A percentile compares a stretch with the other conserved stretches of the same genome.
phyloP scores from a whole-genome alignment of 495 filamentous ascomycete species.

The Podospora bellae-mahoneyi region DNA sequence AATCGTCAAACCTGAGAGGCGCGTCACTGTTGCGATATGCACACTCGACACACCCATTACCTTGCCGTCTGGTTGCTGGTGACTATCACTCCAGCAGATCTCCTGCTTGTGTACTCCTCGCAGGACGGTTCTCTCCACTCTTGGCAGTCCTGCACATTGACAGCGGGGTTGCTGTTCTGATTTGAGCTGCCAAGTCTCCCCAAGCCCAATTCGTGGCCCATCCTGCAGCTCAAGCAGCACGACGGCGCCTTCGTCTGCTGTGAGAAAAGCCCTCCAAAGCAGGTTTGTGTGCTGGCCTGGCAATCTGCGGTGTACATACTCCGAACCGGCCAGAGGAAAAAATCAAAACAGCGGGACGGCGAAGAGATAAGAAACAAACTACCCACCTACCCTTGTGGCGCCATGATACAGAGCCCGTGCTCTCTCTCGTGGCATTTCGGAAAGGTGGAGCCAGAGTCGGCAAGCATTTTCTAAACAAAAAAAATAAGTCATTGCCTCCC shows the following conservation, averaged over 20 bases:
- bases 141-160: background rate
- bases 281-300: background rate
- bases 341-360: background rate
- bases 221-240: slow-evolving; percentile 1
- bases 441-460: background rate
- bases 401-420: background rate
- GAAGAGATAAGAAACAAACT: background rate
- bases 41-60: background rate
- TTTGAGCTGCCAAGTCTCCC: background rate
- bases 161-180: slow-evolving; percentile 10
- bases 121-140: slow-evolving; percentile 6
- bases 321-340: too few species aligned
- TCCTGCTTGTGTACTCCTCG: background rate
- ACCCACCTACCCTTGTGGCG: background rate
- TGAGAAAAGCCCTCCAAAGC: background rate
- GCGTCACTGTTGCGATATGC: slow-evolving; percentile 15
- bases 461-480: background rate
- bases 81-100: background rate
- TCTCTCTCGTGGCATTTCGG: background rate
- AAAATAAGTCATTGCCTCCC: background rate
- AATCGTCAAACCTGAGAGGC: slow-evolving; percentile 22
- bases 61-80: background rate
- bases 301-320: background rate
- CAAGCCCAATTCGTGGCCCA: background rate
- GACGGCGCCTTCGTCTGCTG: background rate